phyloP scores from a whole-genome alignment of 2,329 filamentous ascomycete genomes.

The Ambrosiella beaveri region DNA sequence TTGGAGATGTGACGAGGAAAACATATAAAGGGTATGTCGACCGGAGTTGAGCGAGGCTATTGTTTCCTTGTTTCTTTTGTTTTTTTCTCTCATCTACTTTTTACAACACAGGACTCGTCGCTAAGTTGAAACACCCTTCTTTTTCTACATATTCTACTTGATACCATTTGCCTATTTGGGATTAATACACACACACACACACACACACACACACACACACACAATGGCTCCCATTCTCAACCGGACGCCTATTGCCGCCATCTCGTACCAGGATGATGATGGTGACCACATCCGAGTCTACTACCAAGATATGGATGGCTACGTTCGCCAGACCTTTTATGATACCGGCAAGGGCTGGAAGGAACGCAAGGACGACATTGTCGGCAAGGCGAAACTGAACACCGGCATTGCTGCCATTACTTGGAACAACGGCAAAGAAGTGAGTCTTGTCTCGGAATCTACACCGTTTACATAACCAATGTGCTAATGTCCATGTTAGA shows the following conservation, averaged over 20 bases:
- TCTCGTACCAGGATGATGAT: slow-evolving; percentile 13
- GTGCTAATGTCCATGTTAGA: neutral
- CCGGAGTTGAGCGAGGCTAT: too few species aligned
- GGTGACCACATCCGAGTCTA: slow-evolving; percentile 12
- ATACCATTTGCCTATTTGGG: neutral
- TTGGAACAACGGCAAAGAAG: slow-evolving; percentile 13
- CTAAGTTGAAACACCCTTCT: too few species aligned
- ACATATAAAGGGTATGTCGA: too few species aligned
- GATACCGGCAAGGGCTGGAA: slow-evolving; percentile 13
- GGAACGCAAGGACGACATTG: slow-evolving; percentile 9
- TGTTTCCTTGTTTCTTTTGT: too few species aligned
- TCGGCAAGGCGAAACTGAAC: slow-evolving; percentile 12
- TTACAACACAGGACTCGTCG: too few species aligned
- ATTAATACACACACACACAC: neutral
- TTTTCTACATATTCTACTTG: neutral
- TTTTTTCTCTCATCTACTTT: too few species aligned
- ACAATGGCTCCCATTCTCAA: slow-evolving; percentile 12
- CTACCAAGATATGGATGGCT: slow-evolving; percentile 13
- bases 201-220: neutral
- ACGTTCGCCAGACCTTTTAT: slow-evolving; percentile 12
- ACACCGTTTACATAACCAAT: too few species aligned
- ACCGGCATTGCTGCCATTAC: slow-evolving; percentile 12
- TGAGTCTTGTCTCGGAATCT: neutral
- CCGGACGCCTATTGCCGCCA: slow-evolving; percentile 10
- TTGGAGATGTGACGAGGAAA: too few species aligned